These are phyloP conservation scores for Carex sylvatica DNA, from an alignment of 202 grass and related monocot genomes.

Conservation along the genomic window DNA sequence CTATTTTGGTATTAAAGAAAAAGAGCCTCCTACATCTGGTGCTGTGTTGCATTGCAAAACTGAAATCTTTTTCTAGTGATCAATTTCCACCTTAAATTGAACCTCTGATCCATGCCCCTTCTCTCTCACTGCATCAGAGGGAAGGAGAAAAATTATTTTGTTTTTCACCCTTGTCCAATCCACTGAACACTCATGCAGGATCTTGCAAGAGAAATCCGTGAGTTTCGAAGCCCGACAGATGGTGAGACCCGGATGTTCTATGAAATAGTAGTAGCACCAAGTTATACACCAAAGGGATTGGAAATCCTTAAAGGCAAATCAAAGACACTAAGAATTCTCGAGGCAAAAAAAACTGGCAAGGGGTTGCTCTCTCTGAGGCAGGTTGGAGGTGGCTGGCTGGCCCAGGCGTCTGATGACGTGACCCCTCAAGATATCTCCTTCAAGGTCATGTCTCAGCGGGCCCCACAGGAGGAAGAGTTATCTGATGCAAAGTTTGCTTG, in stretches of 20 bases:
- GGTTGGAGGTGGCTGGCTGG: slow-evolving; percentile 73
- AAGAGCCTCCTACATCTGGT: neutral
- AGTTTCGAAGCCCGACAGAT: slow-evolving; percentile 74
- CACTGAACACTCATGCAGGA: slow-evolving; percentile 33
- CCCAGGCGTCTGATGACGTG: slow-evolving; percentile 68
- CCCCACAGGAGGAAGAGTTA: slow-evolving; percentile 36
- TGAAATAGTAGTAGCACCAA: slow-evolving; percentile 78
- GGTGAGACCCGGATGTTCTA: slow-evolving; percentile 86
- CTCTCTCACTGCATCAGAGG: neutral
- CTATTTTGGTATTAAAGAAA: neutral
- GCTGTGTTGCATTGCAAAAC: neutral
- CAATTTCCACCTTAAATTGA: neutral
- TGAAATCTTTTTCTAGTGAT: neutral
- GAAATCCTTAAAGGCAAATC: slow-evolving; percentile 78
- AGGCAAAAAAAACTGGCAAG: slow-evolving; percentile 68
- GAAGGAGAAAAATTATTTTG: neutral
- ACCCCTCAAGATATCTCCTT: slow-evolving; percentile 72
- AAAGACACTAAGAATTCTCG: slow-evolving; percentile 78
- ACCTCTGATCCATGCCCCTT: too few relatives aligned
- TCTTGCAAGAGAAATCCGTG: slow-evolving; percentile 86
- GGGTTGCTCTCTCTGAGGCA: slow-evolving; percentile 69
- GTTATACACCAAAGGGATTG: slow-evolving; percentile 73
- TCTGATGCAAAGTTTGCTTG: slow-evolving; percentile 76
- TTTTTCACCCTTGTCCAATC: neutral
- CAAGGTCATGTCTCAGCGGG: slow-evolving; percentile 36